Base-by-base conservation (phyloP, 2,329 filamentous ascomycete species). In the Penicillium occitanis region DNA sequence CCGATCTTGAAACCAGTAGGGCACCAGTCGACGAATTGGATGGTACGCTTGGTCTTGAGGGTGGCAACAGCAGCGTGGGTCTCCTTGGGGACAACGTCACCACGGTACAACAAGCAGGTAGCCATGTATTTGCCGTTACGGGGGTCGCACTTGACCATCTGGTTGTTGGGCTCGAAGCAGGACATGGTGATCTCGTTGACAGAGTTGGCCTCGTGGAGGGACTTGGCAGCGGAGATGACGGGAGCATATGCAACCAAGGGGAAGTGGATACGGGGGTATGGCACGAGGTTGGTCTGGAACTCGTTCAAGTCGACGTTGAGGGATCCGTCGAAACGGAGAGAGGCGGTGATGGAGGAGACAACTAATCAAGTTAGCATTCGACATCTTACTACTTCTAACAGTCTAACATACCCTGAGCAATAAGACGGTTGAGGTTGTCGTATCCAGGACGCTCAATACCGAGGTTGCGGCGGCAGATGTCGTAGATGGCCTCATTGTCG, bases 121-220 rank as follows among this genome's bases (percentile, higher is more conserved):
- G 94, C 94, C 94, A 99, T 99, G 88, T 99, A 99, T 88, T 99
- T 99, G 83, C 94, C 94, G 82, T 96, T 93, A 78, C 93, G 93
- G 74, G 94, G 94, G 81, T 99, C 95, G 79, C 94, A 99, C 88
- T 97, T 97, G 81, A 99, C 94, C 94, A 99, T 99, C 90, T 99
- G 94, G 89, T 97, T 97, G 89, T 97, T 91, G 75, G 94, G 93
- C 88, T 99, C 94, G 85, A 99, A 99, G 90, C 94, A 98, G 72
- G 92, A 92, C 89, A 94, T 96, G 82, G 92, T 96, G 86, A 98
- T 97, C 86, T 98, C 95, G 83, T 93, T 91, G 72, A 98, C 94
- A 33, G 92, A 95, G 89, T 97, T 96, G 86, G 93, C 90, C 87
- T 99, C 94, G 86, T 99, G 94, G 67, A 92, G 91, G 74, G 93